Evolutionary conservation across 2,329 filamentous ascomycete species (phyloP).

Genomic region (Talaromyces funiculosus): DNA sequence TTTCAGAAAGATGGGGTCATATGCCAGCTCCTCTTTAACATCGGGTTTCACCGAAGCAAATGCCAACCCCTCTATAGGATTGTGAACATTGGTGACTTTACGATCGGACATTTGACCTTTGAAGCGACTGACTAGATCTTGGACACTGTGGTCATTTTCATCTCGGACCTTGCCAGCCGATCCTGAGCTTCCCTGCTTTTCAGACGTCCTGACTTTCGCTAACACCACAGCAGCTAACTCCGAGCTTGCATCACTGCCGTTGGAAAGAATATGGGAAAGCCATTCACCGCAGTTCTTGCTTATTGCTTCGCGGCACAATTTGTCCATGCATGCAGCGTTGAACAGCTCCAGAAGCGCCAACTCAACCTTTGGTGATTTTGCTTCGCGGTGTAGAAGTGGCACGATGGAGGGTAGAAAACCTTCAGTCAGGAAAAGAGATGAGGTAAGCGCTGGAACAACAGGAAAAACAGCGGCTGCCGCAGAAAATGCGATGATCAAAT

Average conservation of each 20-base stretch:
- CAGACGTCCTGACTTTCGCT: conserved; percentile 53
- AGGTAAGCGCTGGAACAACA: conserved; percentile 67
- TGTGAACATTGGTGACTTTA: conserved; percentile 55
- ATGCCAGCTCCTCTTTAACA: conserved; percentile 74
- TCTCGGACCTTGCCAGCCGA: conserved; percentile 30
- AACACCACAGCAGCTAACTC: conserved; percentile 64
- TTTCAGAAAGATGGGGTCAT: conserved; percentile 63
- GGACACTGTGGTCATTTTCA: conserved; percentile 40
- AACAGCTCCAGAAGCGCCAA: conserved; percentile 82
- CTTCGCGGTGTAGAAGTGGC: conserved; percentile 69
- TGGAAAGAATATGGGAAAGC: conserved; percentile 76
- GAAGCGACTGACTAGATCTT: conserved; percentile 51
- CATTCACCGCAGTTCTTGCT: conserved; percentile 79
- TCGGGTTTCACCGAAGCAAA: conserved; percentile 82
- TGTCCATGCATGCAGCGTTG: conserved; percentile 84
- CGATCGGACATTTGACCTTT: conserved; percentile 42
- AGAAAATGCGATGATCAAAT: conserved; percentile 86
- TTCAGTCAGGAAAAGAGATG: conserved; percentile 78
- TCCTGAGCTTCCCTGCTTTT: conserved; percentile 25
- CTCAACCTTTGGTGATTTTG: conserved; percentile 81
- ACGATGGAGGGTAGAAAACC: conserved; percentile 76
- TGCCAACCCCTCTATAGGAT: conserved; percentile 83
- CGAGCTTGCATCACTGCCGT: conserved; percentile 54
- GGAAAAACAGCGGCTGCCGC: conserved; percentile 87
- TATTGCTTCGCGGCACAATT: conserved; percentile 74